Conservation (phyloP, 2,329 filamentous ascomycete genomes). For the Cladophialophora exuberans region DNA sequence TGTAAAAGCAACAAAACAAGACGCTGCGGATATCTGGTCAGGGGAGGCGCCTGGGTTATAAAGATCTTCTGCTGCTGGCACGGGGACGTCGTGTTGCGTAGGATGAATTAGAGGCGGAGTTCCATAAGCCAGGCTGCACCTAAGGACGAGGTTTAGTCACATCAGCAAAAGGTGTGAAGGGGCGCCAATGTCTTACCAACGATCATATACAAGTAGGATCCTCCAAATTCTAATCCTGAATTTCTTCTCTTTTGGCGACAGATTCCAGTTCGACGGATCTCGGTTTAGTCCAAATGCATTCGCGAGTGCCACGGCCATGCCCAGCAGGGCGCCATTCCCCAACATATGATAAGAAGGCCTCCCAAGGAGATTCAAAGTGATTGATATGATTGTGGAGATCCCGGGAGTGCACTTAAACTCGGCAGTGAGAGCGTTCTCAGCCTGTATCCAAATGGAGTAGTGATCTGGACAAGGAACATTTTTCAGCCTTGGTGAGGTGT, state of each 20-base stretch:
- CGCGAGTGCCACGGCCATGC: slow-evolving; percentile 56
- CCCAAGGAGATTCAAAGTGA: slow-evolving; percentile 62
- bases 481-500: slow-evolving; percentile 43
- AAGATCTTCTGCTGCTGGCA: slow-evolving; percentile 43
- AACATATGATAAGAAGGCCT: slow-evolving; percentile 63
- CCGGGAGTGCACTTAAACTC: slow-evolving; percentile 56
- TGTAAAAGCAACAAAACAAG: slow-evolving; percentile 51
- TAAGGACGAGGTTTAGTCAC: slow-evolving; percentile 32
- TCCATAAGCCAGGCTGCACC: slow-evolving; percentile 58
- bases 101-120: slow-evolving; percentile 55
- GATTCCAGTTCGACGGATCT: slow-evolving; percentile 57
- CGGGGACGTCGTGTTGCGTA: slow-evolving; percentile 54
- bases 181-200: slow-evolving; percentile 49
- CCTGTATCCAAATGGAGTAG: slow-evolving; percentile 64
- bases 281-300: slow-evolving; percentile 60
- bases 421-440: slow-evolving; percentile 59
- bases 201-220: slow-evolving; percentile 58
- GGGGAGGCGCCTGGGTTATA: slow-evolving; percentile 6
- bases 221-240: slow-evolving; percentile 61
- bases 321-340: slow-evolving; percentile 58
- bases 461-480: slow-evolving; percentile 54
- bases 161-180: background rate
- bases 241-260: slow-evolving; percentile 55
- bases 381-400: slow-evolving; percentile 60
- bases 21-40: slow-evolving; percentile 36